Evolutionary conservation across 1,139 yeast genomes (phyloP), one percentile per base, ranked within the genome.

Genomic region (Yamadazyma epiphylla): DNA sequence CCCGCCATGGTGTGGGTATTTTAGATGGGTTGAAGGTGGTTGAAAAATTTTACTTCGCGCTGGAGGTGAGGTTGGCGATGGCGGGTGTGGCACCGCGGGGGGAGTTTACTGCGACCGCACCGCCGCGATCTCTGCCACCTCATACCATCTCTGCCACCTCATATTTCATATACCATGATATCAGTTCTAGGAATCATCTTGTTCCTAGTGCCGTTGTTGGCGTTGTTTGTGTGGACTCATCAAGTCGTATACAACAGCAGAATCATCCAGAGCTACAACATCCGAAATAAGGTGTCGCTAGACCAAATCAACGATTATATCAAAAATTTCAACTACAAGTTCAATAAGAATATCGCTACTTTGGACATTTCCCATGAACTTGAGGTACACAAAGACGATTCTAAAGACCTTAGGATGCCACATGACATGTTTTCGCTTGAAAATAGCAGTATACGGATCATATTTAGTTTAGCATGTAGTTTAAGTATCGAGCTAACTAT

Each of bases 401-500:
- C 16, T 14, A 13, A 16, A 5, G 30, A 14, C 3, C 3, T 25
- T 5, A 23, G 17, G 16, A 21, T 21, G 5, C 23, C 23, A 9
- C 10, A 21, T 8, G 13, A 21, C 6, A 11, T 21, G 6, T 17
- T 14, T 9, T 4, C 13, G 20, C 5, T 15, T n/a, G 5, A 6
- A 12, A 13, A 29, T 12, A 32, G 48, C 5, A 46, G 62, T 4
- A 60, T 41, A 7, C 29, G 64, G 3, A 28, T 36, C 3, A 36
- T 60, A 7, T 67, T 66, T 38, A 50, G 64, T 28, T 25, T 43
- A 3, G 52, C 61, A 8, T 38, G 60, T 4, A 44, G 69, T 11
- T 44, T 63, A 10, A 60, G 69, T 29, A 41, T 58, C 5, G 55
- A 55, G 36, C 44, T 67, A 23, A 57, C 62, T 7, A 39, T 60